These are phyloP conservation scores for Rhizopogon vulgaris DNA, from an alignment of 768 basidiomycete species.

Conservation along the genomic window DNA sequence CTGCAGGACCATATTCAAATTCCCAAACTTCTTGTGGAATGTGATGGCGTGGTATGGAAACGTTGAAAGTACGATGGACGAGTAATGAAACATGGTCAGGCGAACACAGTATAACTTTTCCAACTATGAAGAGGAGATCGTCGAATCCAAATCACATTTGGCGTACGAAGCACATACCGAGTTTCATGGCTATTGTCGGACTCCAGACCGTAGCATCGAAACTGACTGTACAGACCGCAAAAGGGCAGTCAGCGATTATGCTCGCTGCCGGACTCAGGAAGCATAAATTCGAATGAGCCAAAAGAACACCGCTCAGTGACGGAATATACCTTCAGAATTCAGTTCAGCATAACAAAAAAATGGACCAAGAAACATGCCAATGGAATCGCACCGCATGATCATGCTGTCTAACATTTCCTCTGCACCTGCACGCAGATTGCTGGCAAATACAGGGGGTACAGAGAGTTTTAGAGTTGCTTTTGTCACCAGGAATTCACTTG, in stretches of 20 bases:
- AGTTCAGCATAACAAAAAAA: neutral
- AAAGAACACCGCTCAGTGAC: slow-evolving; percentile 78
- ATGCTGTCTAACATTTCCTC: slow-evolving; percentile 91
- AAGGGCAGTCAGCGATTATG: slow-evolving; percentile 82
- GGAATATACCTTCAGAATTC: slow-evolving; percentile 68
- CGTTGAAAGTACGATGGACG: slow-evolving; percentile 88
- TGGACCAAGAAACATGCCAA: neutral
- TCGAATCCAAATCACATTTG: neutral
- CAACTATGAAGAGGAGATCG: slow-evolving; percentile 40
- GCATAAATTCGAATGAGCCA: slow-evolving; percentile 74
- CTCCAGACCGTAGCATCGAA: slow-evolving; percentile 91
- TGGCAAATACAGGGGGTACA: slow-evolving; percentile 77
- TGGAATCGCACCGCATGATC: slow-evolving; percentile 76
- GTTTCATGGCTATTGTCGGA: slow-evolving; percentile 73
- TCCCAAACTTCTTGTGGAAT: slow-evolving; percentile 77
- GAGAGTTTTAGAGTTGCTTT: slow-evolving; percentile 64
- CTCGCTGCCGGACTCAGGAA: slow-evolving; percentile 61
- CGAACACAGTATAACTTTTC: slow-evolving; percentile 83
- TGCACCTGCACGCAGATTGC: slow-evolving; percentile 64
- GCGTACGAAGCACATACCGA: slow-evolving; percentile 39
- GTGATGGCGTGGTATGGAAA: slow-evolving; percentile 89
- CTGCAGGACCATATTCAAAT: slow-evolving; percentile 81
- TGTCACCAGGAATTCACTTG: slow-evolving; percentile 55
- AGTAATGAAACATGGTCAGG: slow-evolving; percentile 91
- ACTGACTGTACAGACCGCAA: slow-evolving; percentile 61